phyloP scores from a whole-genome alignment of 331 rosid species.

The Cucumis variabilis region DNA sequence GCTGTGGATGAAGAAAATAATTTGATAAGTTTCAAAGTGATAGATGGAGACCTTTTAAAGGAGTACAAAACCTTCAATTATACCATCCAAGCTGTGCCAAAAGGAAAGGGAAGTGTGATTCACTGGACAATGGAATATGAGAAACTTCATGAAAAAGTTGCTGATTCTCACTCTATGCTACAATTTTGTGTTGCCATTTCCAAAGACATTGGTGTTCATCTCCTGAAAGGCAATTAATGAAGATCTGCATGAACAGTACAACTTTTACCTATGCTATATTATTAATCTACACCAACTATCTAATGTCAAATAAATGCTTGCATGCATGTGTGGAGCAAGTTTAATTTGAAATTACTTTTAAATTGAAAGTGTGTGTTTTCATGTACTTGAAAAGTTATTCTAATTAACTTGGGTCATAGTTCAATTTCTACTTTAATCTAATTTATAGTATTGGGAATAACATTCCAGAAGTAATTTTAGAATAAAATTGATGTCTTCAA shows the following conservation, averaged over 20 bases:
- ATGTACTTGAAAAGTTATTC: no score
- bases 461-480: no score
- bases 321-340: no score
- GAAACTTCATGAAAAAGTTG: slow-evolving; percentile 9
- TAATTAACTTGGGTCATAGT: no score
- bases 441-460: no score
- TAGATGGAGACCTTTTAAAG: slow-evolving; percentile 34
- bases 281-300: not conserved
- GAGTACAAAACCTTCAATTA: not conserved
- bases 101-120: slow-evolving; percentile 15
- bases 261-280: not conserved
- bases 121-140: slow-evolving; percentile 31
- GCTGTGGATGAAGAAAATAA: not conserved
- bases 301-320: not conserved
- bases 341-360: no score
- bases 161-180: slow-evolving; percentile 2
- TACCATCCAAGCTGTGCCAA: slow-evolving; percentile 15
- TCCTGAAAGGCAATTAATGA: not conserved
- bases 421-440: no score
- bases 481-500: no score
- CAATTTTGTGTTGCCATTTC: not conserved
- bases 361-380: no score
- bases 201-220: not conserved
- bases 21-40: not conserved
- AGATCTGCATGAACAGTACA: no score